Evolutionary conservation across 2,329 filamentous ascomycete species (phyloP).

Genomic region (Trichoderma arundinaceum): DNA sequence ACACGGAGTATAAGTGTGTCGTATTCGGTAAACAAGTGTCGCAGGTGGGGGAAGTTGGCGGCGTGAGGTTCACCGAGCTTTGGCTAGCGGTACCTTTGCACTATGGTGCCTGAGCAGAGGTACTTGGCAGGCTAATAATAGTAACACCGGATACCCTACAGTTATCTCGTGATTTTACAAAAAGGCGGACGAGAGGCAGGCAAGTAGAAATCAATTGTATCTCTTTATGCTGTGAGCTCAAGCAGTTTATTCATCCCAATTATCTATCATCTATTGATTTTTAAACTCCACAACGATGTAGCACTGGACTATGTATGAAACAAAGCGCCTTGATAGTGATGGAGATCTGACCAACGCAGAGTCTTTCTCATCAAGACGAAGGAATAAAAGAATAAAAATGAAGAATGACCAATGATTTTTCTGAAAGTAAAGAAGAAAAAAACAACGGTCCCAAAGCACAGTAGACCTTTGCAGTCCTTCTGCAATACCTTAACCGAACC

Average conservation of each 20-base stretch:
- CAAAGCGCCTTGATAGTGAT: background rate
- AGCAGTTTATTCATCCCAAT: background rate
- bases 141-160: background rate
- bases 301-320: background rate
- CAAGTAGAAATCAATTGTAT: background rate
- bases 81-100: slow-evolving; percentile 7
- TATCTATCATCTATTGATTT: slow-evolving; percentile 13
- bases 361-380: background rate
- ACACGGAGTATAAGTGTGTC: slow-evolving; percentile 10
- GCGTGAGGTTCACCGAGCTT: slow-evolving; percentile 17
- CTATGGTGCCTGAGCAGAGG: background rate
- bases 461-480: background rate
- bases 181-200: background rate
- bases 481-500: background rate
- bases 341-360: background rate
- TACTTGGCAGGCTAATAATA: background rate
- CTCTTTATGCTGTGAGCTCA: background rate
- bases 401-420: background rate
- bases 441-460: background rate
- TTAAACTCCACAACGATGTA: slow-evolving; percentile 16
- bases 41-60: slow-evolving; percentile 19
- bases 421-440: background rate
- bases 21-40: slow-evolving; percentile 14
- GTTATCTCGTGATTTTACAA: background rate
- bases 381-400: background rate